Base-by-base conservation (phyloP, 768 basidiomycete genomes). In the Boletus reticuloceps region DNA sequence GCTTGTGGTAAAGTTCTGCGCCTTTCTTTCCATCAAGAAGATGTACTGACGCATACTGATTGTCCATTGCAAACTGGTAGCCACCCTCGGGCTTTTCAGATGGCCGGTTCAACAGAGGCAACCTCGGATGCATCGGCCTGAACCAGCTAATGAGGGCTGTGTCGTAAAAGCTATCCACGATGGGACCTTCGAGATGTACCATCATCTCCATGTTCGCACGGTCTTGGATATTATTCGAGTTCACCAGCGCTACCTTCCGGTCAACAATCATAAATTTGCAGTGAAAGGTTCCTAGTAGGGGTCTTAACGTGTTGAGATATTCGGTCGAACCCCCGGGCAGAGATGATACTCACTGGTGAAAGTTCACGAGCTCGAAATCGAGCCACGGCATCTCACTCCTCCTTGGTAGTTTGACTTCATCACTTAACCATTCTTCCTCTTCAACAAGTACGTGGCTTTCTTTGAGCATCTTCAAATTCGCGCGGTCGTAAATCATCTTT, bases 401-500 rank as follows among this genome's bases (percentile, higher is more conserved):
- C 39, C 64, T 68, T 0, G 86, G 86, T 0, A 85, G 65, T 51
- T 78, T 75, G 22, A 88, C 75, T 43, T 75, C 69, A 60, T 66
- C 74, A 47, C 70, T 65, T 31, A 68, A 58, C 75, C 79, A 83
- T 47, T 75, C 79, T 11, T 72, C 67, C 6, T 75, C 74, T 7
- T 70, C 65, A 19, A 85, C 83, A 11, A 71, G 54, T 16, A 79
- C 69, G 54, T 82, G 85, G 64, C 75, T 75, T 43, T 71, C 64
- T 8, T 58, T 40, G 22, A 73, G 58, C 72, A 87, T 85, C 66
- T 80, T 78, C 57, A 79, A 70, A 46, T 77, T 80, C 2, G 85
- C 88, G 55, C 87, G 77, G 62, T 88, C 87, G 66, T 87, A 89
- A 60, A 87, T 80, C 64, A 88, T 65, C 69, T 88, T 88, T 60